A percentile compares a stretch with the other conserved stretches of the same genome.
Evolutionary conservation across 2,329 filamentous ascomycete genomes (phyloP).

Genomic region (Gnomoniopsis smithogilvyi): DNA sequence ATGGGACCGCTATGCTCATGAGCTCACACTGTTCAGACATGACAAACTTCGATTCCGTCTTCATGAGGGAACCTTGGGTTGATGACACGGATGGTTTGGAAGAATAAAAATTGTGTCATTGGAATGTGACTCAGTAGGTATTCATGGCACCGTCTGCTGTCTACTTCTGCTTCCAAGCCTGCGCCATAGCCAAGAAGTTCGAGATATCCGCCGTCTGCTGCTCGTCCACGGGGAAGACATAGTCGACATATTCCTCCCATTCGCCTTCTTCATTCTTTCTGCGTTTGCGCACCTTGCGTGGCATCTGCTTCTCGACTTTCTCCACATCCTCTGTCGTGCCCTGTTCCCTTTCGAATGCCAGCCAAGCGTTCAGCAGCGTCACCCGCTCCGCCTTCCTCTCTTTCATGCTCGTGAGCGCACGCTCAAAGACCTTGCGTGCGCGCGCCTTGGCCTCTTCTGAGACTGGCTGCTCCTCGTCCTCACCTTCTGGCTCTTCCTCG

Average conservation of each 20-base stretch:
- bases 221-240: constrained; percentile 94
- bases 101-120: not conserved
- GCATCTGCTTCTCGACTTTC: constrained; percentile 89
- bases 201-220: constrained; percentile 79
- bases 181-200: constrained; percentile 79
- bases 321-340: constrained; percentile 73
- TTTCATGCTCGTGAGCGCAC: constrained; percentile 83
- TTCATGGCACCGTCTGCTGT: not conserved
- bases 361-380: constrained; percentile 85
- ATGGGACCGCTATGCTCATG: too few relatives aligned
- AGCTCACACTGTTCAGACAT: too few relatives aligned
- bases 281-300: constrained; percentile 85
- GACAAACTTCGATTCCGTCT: too few relatives aligned
- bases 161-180: constrained; percentile 75
- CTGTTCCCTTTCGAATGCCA: constrained; percentile 85
- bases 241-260: constrained; percentile 97
- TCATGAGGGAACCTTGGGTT: too few relatives aligned
- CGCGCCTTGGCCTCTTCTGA: constrained; percentile 81
- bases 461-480: constrained; percentile 65
- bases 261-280: constrained; percentile 88
- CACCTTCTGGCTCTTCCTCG: constrained; percentile 52
- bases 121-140: not conserved
- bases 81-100: too few relatives aligned
- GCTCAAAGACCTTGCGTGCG: constrained; percentile 78
- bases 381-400: constrained; percentile 94